Evolutionary conservation across 2,329 filamentous ascomycete genomes (phyloP).

Genomic region (Pseudophaeomoniella oleicola): DNA sequence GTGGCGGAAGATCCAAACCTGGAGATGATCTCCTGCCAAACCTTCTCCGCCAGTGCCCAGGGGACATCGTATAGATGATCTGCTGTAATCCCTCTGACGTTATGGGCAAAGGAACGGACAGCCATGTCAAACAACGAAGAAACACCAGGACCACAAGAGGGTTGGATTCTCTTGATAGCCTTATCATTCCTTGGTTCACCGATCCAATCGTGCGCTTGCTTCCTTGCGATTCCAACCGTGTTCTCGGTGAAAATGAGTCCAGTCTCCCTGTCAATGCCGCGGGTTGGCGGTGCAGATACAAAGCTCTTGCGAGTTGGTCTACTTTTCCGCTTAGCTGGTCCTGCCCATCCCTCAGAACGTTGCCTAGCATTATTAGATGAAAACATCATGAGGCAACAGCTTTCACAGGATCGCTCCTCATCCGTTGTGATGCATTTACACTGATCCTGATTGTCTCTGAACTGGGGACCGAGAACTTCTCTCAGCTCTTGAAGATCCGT

Average conservation of each 20-base stretch:
- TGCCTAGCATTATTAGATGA: background rate
- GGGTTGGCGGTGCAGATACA: background rate
- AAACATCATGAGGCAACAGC: background rate
- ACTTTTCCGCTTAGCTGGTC: no score
- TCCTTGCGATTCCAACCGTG: conserved; percentile 5
- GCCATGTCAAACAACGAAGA: conserved; percentile 9
- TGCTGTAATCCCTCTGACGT: conserved; percentile 21
- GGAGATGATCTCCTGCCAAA: conserved; percentile 22
- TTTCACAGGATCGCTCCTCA: background rate
- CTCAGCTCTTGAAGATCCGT: background rate
- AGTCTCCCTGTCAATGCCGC: conserved; percentile 7
- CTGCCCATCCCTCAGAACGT: no score
- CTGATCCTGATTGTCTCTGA: no score
- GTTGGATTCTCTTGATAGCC: background rate
- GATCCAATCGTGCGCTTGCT: conserved; percentile 9
- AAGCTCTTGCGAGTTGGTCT: no score
- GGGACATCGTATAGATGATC: conserved; percentile 22
- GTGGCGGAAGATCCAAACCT: conserved; percentile 15
- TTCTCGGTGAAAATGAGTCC: conserved; percentile 10
- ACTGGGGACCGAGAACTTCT: no score
- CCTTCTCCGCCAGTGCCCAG: conserved; percentile 22
- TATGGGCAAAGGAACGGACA: conserved; percentile 8
- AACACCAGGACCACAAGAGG: conserved; percentile 4
- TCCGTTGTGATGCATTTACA: no score
- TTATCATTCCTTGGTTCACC: conserved; percentile 6